Conservation (phyloP, 768 basidiomycete species). For the Mycena polygramma region DNA sequence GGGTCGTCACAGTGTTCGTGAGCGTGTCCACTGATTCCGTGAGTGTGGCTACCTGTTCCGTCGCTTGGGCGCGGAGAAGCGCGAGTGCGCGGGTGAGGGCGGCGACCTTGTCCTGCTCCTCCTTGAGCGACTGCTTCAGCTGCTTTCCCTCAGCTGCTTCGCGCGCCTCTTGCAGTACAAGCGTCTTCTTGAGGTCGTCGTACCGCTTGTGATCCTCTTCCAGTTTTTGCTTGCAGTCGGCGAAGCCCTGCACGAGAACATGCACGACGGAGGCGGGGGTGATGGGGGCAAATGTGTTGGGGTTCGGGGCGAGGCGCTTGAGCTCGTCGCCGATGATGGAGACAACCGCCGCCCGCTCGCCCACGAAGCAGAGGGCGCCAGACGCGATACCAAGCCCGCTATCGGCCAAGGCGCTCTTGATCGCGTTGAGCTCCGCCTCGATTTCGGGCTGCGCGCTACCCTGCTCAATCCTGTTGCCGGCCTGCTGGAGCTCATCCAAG, state of each 20-base stretch:
- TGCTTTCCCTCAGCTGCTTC: background rate
- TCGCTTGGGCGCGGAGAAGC: background rate
- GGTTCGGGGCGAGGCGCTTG: background rate
- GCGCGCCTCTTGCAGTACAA: background rate
- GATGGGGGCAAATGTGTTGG: background rate
- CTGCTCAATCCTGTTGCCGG: no score
- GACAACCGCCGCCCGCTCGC: slow-evolving; percentile 1
- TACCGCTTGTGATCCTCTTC: background rate
- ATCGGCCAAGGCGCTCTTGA: slow-evolving; percentile 8
- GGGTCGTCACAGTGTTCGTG: no score
- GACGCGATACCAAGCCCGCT: slow-evolving; percentile 7
- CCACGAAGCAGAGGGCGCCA: slow-evolving; percentile 3
- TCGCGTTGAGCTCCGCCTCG: background rate
- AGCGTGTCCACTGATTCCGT: no score
- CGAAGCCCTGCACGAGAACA: slow-evolving; percentile 13
- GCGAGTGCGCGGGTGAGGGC: background rate
- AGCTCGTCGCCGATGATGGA: background rate
- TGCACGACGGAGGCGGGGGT: slow-evolving; percentile 23
- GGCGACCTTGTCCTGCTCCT: background rate
- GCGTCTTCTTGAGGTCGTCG: background rate
- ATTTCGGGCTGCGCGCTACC: background rate
- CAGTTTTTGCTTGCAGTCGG: background rate
- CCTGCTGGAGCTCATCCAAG: no score
- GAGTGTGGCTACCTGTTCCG: no score
- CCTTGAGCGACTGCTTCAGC: slow-evolving; percentile 1